Evolutionary conservation across 169 alveolate genomes (phyloP), one percentile per base, ranked within the genome.

Genomic region (Plasmodium relictum): DNA sequence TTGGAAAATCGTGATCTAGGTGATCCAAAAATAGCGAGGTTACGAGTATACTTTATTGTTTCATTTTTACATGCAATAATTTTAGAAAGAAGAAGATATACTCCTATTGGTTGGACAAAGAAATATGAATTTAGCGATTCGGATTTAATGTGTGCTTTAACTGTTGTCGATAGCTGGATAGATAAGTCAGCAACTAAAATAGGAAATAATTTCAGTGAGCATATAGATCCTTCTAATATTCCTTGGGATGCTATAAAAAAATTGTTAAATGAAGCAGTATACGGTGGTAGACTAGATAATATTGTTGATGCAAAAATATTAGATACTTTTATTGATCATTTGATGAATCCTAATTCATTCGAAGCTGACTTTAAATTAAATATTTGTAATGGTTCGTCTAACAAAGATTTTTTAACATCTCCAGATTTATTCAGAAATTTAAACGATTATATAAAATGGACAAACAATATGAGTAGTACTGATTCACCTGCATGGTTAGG

Each of bases 181-280:
- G 98, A 97, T 65, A 74, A 88, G 20, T 69, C 93, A 56, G 12
- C 89, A 74, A 72, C 74, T 50, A 88, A 74, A 71, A 71, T 70
- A 50, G 89, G 93, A 80, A 83, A 88, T 41, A 71, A 70, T 41
- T 68, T 62, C 10, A 87, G 59, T 87, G 86, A 69, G 24, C 89
- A 96, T 83, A 93, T 97, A 20, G 97, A 97, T 66, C 99, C 99
- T 42, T 97, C 95, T 83, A 96, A 97, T 90, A 97, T 98, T 22
- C 99, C 99, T 10, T 98, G 99, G 99, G 99, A 96, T 54, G 99
- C 99, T 18, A 95, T 98, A 12, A 96, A 98, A 72, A 96, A 98
- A 20, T 93, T 97, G 37, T 93, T 98, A 48, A 95, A 96, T 14
- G 97, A 97, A 76, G 97, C 98, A 16, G 91, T 98, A 62, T 98